Evolutionary conservation across 2,329 filamentous ascomycete genomes (phyloP).

Genomic region (Verticillium alfalfae): DNA sequence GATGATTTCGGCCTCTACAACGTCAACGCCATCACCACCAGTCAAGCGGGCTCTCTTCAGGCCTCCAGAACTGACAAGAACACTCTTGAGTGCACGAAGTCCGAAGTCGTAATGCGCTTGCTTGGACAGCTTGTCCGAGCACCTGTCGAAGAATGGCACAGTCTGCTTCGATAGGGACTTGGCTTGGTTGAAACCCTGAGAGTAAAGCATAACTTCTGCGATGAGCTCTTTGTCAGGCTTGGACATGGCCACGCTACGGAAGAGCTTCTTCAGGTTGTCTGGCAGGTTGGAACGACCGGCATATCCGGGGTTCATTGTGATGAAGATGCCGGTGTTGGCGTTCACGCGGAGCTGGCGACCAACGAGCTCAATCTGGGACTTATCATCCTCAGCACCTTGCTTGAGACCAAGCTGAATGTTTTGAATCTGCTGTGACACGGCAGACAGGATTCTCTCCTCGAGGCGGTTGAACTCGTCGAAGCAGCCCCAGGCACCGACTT

Average conservation of each 20-base stretch:
- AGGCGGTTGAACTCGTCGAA: constrained; percentile 99
- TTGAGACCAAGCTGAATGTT: constrained; percentile 97
- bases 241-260: constrained; percentile 98
- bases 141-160: constrained; percentile 97
- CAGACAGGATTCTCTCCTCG: constrained; percentile 94
- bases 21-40: constrained; percentile 46
- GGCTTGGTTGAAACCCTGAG: constrained; percentile 95
- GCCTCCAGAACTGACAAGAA: constrained; percentile 93
- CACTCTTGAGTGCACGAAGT: constrained; percentile 94
- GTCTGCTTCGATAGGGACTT: constrained; percentile 92
- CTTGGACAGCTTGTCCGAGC: constrained; percentile 74
- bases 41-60: constrained; percentile 81
- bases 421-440: constrained; percentile 97
- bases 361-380: constrained; percentile 88
- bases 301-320: constrained; percentile 99
- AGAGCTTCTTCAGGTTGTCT: constrained; percentile 98
- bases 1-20: constrained; percentile 93
- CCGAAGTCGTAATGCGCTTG: constrained; percentile 99
- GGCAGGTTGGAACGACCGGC: constrained; percentile 95
- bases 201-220: constrained; percentile 99
- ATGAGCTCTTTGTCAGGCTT: constrained; percentile 99
- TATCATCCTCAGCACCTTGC: constrained; percentile 74
- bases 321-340: constrained; percentile 94
- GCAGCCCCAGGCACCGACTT: constrained; percentile 98
- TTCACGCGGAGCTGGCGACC: constrained; percentile 88